Conservation (phyloP, 1,284 basidiomycete species). For the Cutaneotrichosporon cyanovorans region DNA sequence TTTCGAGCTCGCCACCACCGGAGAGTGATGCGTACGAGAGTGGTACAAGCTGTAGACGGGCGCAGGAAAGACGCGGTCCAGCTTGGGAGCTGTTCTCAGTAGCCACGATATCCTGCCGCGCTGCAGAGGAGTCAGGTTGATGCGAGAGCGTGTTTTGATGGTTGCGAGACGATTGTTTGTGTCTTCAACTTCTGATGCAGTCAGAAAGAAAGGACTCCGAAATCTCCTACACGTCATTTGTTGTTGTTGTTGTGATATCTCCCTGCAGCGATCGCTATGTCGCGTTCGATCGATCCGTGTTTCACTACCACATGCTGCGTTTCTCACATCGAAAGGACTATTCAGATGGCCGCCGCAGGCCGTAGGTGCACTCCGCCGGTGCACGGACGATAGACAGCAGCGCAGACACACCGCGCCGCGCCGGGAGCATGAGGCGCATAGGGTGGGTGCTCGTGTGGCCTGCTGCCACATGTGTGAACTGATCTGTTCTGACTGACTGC, state of each 20-base stretch:
- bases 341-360: too few relatives aligned
- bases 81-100: neutral
- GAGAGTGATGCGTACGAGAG: neutral
- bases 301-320: too few relatives aligned
- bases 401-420: too few relatives aligned
- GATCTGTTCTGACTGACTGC: neutral
- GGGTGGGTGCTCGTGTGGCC: constrained; percentile 13
- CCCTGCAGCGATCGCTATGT: too few relatives aligned
- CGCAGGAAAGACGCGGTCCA: neutral
- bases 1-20: neutral
- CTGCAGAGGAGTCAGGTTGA: too few relatives aligned
- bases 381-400: too few relatives aligned
- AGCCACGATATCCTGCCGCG: neutral
- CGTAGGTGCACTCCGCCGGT: too few relatives aligned
- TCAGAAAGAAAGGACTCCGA: neutral
- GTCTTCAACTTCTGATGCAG: neutral
- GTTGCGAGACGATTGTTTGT: too few relatives aligned
- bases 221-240: neutral
- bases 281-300: too few relatives aligned
- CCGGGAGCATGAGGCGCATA: neutral
- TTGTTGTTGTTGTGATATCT: neutral
- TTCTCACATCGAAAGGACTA: too few relatives aligned
- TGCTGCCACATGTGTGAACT: too few relatives aligned
- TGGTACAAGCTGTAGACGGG: neutral
- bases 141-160: too few relatives aligned